Percentiles rank a stretch among this genome's conserved stretches.
These are phyloP conservation scores for Gorgonomyces haynaldii DNA, from an alignment of 192 early-diverging fungal genomes.

Conservation along the genomic window DNA sequence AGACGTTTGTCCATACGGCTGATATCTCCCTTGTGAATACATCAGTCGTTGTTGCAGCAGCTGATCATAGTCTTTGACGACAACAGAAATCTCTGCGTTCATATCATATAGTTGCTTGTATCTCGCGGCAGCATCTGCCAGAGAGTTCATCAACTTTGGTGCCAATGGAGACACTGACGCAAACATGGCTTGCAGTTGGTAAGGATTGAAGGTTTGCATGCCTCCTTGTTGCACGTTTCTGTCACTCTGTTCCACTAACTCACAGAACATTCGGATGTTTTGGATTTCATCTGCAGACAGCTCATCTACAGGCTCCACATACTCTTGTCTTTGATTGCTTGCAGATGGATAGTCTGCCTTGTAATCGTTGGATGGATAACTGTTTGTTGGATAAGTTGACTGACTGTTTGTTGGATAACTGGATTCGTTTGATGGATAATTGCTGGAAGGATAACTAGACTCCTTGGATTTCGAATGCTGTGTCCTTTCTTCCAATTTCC, in stretches of 20 bases:
- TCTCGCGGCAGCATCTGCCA: slow-evolving; percentile 66
- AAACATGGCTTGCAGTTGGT: slow-evolving; percentile 70
- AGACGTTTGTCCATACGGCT: too few relatives aligned
- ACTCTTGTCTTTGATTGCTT: slow-evolving; percentile 6
- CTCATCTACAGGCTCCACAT: slow-evolving; percentile 34
- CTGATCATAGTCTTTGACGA: slow-evolving; percentile 76
- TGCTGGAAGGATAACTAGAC: background rate
- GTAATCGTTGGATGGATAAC: too few relatives aligned
- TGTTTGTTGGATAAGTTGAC: too few relatives aligned
- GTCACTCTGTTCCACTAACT: slow-evolving; percentile 72
- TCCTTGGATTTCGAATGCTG: background rate
- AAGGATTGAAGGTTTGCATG: slow-evolving; percentile 60
- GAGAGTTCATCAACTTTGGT: slow-evolving; percentile 62
- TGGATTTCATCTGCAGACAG: slow-evolving; percentile 69
- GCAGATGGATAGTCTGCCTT: slow-evolving; percentile 10
- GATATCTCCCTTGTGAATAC: slow-evolving; percentile 6
- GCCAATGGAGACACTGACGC: slow-evolving; percentile 78
- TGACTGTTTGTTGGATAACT: too few relatives aligned
- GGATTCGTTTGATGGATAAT: slow-evolving; percentile 18
- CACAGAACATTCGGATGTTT: slow-evolving; percentile 80
- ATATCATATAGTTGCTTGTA: slow-evolving; percentile 69
- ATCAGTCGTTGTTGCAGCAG: slow-evolving; percentile 60
- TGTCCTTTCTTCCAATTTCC: background rate
- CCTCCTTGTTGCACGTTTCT: slow-evolving; percentile 48
- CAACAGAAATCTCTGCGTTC: slow-evolving; percentile 70